Evolutionary conservation across 1,139 yeast species (phyloP).

Genomic region (Nakaseomyces sp.): DNA sequence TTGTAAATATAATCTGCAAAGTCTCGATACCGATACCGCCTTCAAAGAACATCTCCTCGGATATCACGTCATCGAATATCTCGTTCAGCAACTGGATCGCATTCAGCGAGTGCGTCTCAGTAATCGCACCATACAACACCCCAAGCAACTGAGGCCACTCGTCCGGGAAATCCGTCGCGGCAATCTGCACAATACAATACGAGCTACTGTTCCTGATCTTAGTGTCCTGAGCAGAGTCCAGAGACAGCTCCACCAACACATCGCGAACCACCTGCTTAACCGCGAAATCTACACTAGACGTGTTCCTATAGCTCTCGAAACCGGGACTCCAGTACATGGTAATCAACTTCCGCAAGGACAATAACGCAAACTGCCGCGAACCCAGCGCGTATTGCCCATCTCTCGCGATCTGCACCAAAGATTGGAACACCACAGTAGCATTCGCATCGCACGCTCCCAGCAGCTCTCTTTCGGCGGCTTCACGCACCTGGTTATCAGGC

Average conservation of each 20-base stretch:
- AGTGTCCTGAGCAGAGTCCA: constrained; percentile 40
- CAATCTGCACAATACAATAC: constrained; percentile 72
- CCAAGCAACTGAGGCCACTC: constrained; percentile 79
- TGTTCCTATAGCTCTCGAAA: constrained; percentile 66
- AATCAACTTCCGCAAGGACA: constrained; percentile 61
- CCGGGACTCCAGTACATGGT: constrained; percentile 81
- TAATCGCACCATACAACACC: constrained; percentile 37
- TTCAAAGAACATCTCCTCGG: constrained; percentile 80
- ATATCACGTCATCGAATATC: constrained; percentile 72
- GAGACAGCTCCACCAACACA: constrained; percentile 45
- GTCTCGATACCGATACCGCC: constrained; percentile 55
- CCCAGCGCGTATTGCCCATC: constrained; percentile 13
- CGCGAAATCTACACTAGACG: constrained; percentile 44
- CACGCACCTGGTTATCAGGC: constrained; percentile 30
- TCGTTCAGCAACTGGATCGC: constrained; percentile 68
- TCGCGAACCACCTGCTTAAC: constrained; percentile 38
- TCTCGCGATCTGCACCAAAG: constrained; percentile 26
- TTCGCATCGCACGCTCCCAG: constrained; percentile 23
- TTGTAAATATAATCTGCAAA: constrained; percentile 37
- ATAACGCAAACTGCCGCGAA: constrained; percentile 54
- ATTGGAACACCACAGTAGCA: constrained; percentile 29
- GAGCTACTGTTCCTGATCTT: constrained; percentile 62
- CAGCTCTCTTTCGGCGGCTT: constrained; percentile 30
- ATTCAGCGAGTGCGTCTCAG: constrained; percentile 42
- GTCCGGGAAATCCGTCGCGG: constrained; percentile 88